These are phyloP conservation scores for Penicillium sp. DNA, from an alignment of 2,329 filamentous ascomycete species.

Conservation along the genomic window DNA sequence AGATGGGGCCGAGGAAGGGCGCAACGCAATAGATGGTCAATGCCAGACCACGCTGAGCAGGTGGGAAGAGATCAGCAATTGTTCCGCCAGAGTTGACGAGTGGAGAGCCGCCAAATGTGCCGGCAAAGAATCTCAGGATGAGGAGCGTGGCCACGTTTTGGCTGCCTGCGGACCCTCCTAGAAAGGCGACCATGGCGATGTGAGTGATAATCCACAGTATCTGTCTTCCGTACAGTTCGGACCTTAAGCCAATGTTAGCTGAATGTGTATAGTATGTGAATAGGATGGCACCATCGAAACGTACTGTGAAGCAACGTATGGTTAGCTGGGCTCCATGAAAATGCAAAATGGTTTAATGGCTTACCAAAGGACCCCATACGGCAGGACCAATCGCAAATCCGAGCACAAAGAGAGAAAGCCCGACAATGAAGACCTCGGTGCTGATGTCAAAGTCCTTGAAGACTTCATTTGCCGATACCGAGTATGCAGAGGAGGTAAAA, in stretches of 20 bases:
- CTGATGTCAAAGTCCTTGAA: conserved; percentile 25
- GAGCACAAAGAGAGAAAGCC: conserved; percentile 38
- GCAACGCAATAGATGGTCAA: conserved; percentile 58
- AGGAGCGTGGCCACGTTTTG: conserved; percentile 25
- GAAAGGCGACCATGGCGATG: not conserved
- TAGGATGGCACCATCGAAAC: not conserved
- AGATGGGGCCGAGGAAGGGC: conserved; percentile 61
- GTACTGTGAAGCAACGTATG: not conserved
- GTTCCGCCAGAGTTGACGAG: conserved; percentile 59
- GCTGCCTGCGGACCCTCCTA: not conserved
- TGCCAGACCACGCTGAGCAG: conserved; percentile 50
- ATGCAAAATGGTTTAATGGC: conserved; percentile 35
- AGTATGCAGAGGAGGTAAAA: conserved; percentile 34
- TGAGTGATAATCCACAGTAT: not conserved
- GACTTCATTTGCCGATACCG: conserved; percentile 23
- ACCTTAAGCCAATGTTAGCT: not conserved
- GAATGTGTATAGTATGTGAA: not conserved
- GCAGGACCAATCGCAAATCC: conserved; percentile 41
- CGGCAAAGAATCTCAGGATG: conserved; percentile 61
- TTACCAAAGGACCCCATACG: conserved; percentile 33
- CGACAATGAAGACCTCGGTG: conserved; percentile 31
- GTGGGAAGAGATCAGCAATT: conserved; percentile 55
- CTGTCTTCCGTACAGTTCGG: not conserved
- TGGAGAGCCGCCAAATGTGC: conserved; percentile 55
- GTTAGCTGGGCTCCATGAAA: not conserved